Conservation (phyloP, 768 basidiomycete species). For the Auriscalpium orientale region DNA sequence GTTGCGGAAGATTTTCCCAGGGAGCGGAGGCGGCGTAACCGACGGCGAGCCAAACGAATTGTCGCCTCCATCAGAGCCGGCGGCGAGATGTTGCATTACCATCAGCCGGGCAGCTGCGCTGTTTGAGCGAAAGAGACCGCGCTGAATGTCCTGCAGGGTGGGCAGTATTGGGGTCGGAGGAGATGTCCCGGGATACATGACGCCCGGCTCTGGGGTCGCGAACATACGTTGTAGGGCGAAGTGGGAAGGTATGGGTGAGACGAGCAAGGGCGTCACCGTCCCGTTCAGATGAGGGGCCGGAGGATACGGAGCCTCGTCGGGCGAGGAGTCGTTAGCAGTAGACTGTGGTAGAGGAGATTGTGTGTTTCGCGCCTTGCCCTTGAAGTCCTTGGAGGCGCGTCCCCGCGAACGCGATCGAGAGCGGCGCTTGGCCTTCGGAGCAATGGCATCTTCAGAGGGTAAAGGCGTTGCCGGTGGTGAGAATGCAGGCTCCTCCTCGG, state of each 20-base stretch:
- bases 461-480: slow-evolving; percentile 14
- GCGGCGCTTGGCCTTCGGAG: slow-evolving; percentile 48
- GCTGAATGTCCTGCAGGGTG: slow-evolving; percentile 70
- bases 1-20: slow-evolving; percentile 44
- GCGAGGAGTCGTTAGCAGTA: slow-evolving; percentile 63
- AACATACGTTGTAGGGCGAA: slow-evolving; percentile 24
- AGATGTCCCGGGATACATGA: slow-evolving; percentile 59
- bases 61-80: slow-evolving; percentile 61
- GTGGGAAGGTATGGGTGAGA: slow-evolving; percentile 52
- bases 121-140: slow-evolving; percentile 80
- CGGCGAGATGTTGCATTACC: slow-evolving; percentile 83
- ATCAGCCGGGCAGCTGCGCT: slow-evolving; percentile 74
- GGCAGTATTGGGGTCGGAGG: slow-evolving; percentile 64
- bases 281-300: slow-evolving; percentile 13
- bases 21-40: slow-evolving; percentile 39
- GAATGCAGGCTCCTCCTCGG: slow-evolving; percentile 16
- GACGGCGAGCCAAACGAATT: slow-evolving; percentile 40
- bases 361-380: slow-evolving; percentile 29
- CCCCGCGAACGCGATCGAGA: slow-evolving; percentile 61
- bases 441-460: slow-evolving; percentile 19
- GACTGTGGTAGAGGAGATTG: slow-evolving; percentile 37
- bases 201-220: slow-evolving; percentile 41
- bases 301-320: slow-evolving; percentile 34
- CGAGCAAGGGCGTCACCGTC: slow-evolving; percentile 27
- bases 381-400: slow-evolving; percentile 64